These are phyloP conservation scores for Teunomyces funiuensis DNA, from an alignment of 805 yeast genomes.

Conservation along the genomic window DNA sequence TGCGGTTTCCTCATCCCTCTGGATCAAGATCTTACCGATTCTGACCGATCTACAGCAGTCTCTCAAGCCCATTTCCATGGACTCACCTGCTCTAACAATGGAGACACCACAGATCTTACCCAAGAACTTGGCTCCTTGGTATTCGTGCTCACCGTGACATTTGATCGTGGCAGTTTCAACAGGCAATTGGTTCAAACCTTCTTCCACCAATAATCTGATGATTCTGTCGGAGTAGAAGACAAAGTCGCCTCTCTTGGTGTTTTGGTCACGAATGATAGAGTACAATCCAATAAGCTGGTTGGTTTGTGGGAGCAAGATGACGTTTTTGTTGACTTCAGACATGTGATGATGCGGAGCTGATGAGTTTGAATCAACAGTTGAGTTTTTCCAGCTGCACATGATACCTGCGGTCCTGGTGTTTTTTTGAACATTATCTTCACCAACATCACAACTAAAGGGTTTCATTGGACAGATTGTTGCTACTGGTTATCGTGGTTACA, in stretches of 20 bases:
- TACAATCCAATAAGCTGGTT: constrained; percentile 86
- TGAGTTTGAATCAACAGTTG: background rate
- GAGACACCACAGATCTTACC: constrained; percentile 98
- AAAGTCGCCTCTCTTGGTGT: constrained; percentile 85
- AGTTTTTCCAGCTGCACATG: background rate
- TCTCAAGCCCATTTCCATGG: constrained; percentile 97
- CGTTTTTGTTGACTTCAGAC: constrained; percentile 45
- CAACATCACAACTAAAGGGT: too few species aligned
- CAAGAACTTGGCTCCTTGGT: constrained; percentile 74
- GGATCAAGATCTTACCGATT: constrained; percentile 94
- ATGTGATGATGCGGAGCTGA: constrained; percentile 3
- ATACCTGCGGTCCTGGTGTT: constrained; percentile 3
- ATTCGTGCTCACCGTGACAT: constrained; percentile 74
- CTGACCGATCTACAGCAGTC: constrained; percentile 96
- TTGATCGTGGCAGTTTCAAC: constrained; percentile 65
- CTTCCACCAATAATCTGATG: constrained; percentile 90
- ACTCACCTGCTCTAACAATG: constrained; percentile 97
- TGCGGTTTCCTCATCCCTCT: constrained; percentile 98
- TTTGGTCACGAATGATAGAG: constrained; percentile 83
- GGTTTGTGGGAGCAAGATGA: constrained; percentile 76
- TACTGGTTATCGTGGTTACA: background rate
- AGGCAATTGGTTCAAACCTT: constrained; percentile 91
- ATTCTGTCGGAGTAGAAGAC: constrained; percentile 95
- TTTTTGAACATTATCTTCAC: too few species aligned
- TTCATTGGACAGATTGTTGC: too few species aligned